Evolutionary conservation across 1,139 yeast species (phyloP).

Genomic region (Blastobotrys capitulatus): DNA sequence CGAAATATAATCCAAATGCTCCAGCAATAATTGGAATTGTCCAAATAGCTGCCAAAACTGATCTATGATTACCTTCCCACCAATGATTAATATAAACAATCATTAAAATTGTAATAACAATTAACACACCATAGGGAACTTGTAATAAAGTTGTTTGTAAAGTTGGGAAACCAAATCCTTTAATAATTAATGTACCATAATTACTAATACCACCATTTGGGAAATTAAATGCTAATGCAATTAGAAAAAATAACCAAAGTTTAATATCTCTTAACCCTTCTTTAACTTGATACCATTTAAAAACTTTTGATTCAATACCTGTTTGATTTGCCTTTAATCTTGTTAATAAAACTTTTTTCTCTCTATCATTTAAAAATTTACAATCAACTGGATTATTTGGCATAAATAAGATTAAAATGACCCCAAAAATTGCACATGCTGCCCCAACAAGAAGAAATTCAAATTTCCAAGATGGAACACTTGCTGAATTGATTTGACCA

Average conservation of each 20-base stretch:
- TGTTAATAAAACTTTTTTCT: slow-evolving; percentile 48
- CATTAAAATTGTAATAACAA: slow-evolving; percentile 19
- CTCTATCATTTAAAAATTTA: slow-evolving; percentile 46
- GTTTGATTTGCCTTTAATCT: slow-evolving; percentile 43
- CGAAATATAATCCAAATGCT: slow-evolving; percentile 24
- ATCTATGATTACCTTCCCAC: slow-evolving; percentile 14
- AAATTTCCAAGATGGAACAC: slow-evolving; percentile 33
- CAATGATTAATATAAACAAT: slow-evolving; percentile 20
- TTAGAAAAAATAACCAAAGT: slow-evolving; percentile 38
- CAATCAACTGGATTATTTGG: slow-evolving; percentile 55
- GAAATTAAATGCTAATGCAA: slow-evolving; percentile 39
- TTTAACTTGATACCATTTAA: slow-evolving; percentile 47
- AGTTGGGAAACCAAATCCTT: slow-evolving; percentile 28
- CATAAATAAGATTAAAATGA: slow-evolving; percentile 40
- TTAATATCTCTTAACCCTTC: slow-evolving; percentile 39
- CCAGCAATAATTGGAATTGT: slow-evolving; percentile 26
- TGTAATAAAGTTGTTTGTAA: slow-evolving; percentile 25
- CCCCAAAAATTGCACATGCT: slow-evolving; percentile 42
- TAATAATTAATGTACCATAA: slow-evolving; percentile 28
- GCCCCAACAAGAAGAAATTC: slow-evolving; percentile 35
- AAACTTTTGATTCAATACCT: slow-evolving; percentile 49
- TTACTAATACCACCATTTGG: slow-evolving; percentile 45
- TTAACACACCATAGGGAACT: slow-evolving; percentile 26
- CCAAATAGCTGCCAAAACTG: slow-evolving; percentile 17
- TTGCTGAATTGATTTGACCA: slow-evolving; percentile 37